These are phyloP conservation scores for Eragrostis tef DNA, from an alignment of 202 grass and related monocot species.

Conservation along the genomic window DNA sequence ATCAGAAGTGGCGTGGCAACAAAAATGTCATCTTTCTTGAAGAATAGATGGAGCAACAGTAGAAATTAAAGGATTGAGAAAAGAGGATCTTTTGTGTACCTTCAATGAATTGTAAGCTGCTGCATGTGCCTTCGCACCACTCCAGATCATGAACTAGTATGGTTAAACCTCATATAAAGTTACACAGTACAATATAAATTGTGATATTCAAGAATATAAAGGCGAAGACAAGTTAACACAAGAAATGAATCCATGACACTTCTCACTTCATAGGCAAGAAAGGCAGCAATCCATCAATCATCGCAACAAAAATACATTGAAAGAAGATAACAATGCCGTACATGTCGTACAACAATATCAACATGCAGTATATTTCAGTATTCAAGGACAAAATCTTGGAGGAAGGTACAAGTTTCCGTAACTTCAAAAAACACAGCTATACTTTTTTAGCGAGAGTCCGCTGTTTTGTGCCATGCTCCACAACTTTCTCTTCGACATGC, in stretches of 20 bases:
- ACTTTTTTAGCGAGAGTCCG: conserved; percentile 86
- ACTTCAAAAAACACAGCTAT: conserved; percentile 47
- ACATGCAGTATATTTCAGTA: conserved; percentile 37
- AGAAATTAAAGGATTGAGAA: conserved; percentile 8
- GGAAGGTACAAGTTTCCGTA: conserved; percentile 19
- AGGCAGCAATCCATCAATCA: conserved; percentile 8
- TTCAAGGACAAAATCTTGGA: conserved; percentile 46
- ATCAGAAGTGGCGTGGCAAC: neutral
- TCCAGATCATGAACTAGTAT: neutral
- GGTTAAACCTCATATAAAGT: too few relatives aligned
- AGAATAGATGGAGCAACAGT: neutral
- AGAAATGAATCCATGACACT: neutral
- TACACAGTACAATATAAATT: too few relatives aligned
- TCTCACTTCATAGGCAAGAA: neutral
- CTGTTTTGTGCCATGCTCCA: conserved; percentile 90
- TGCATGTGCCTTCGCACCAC: conserved; percentile 53
- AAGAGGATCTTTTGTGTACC: conserved; percentile 38
- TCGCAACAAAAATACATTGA: neutral
- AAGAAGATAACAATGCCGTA: neutral
- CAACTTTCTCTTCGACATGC: conserved; percentile 92
- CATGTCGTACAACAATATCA: neutral
- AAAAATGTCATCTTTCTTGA: conserved; percentile 10
- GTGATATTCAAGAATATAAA: too few relatives aligned
- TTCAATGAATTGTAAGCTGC: conserved; percentile 50
- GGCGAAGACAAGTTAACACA: neutral